Evolutionary conservation across 257 asterid genomes (phyloP).

Genomic region (Datura wrightii): DNA sequence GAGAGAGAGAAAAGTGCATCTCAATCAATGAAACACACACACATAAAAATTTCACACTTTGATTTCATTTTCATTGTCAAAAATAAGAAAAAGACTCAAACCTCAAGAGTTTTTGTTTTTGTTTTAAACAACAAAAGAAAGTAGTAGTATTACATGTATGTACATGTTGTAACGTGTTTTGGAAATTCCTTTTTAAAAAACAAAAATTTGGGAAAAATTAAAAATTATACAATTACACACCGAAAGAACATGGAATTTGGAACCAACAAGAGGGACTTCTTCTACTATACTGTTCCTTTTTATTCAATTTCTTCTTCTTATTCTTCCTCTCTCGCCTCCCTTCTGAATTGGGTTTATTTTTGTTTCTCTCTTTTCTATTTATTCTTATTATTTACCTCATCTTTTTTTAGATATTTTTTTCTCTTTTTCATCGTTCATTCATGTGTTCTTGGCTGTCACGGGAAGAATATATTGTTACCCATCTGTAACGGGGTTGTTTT

Average conservation of each 20-base stretch:
- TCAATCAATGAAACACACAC: slow-evolving; percentile 29
- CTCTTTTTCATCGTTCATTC: neutral
- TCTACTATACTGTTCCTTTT: slow-evolving; percentile 38
- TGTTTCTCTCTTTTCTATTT: slow-evolving; percentile 24
- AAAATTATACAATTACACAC: slow-evolving; percentile 29
- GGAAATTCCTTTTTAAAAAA: slow-evolving; percentile 13
- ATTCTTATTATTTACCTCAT: slow-evolving; percentile 26
- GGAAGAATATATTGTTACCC: neutral
- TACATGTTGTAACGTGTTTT: slow-evolving; percentile 20
- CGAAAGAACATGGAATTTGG: slow-evolving; percentile 37
- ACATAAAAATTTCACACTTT: slow-evolving; percentile 34
- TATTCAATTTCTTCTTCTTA: slow-evolving; percentile 28
- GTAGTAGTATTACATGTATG: slow-evolving; percentile 15
- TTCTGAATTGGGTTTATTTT: slow-evolving; percentile 28
- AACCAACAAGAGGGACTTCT: slow-evolving; percentile 36
- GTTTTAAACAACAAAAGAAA: slow-evolving; percentile 27
- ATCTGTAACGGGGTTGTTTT: neutral
- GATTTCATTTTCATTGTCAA: slow-evolving; percentile 27
- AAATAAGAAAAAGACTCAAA: slow-evolving; percentile 22
- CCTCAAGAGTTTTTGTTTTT: slow-evolving; percentile 22
- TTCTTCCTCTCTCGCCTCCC: slow-evolving; percentile 22
- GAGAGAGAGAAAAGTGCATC: slow-evolving; percentile 21
- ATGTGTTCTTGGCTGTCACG: slow-evolving; percentile 33
- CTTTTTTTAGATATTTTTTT: neutral
- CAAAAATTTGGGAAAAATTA: slow-evolving; percentile 1